These are phyloP conservation scores for Selaginella tamariscina DNA, from an alignment of 75 land plant genomes.

Conservation along the genomic window DNA sequence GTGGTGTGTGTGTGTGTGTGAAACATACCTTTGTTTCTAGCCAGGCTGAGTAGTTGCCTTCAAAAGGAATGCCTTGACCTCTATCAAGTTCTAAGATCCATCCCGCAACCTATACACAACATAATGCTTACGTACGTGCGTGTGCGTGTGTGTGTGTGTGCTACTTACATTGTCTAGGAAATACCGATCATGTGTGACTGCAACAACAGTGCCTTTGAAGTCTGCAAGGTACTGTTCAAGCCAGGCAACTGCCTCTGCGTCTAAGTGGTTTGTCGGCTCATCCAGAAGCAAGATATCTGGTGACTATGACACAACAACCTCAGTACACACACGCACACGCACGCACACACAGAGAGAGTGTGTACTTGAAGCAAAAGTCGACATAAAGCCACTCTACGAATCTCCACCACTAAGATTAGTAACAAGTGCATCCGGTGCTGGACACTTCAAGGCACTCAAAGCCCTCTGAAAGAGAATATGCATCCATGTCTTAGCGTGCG, in stretches of 20 bases:
- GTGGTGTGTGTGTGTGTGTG: neutral
- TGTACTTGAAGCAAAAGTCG: slow-evolving; percentile 26
- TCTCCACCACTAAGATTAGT: slow-evolving; percentile 27
- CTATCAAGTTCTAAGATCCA: slow-evolving; percentile 30
- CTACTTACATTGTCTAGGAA: slow-evolving; percentile 22
- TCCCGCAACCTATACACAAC: slow-evolving; percentile 23
- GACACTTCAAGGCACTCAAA: slow-evolving; percentile 23
- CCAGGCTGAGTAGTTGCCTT: slow-evolving; percentile 31
- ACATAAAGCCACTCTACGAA: slow-evolving; percentile 25
- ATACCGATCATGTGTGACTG: slow-evolving; percentile 28
- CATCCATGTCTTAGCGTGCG: too few relatives aligned
- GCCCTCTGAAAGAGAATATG: slow-evolving; percentile 16
- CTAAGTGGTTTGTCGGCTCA: slow-evolving; percentile 29
- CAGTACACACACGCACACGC: neutral
- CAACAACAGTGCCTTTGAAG: slow-evolving; percentile 31
- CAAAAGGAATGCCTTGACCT: slow-evolving; percentile 30
- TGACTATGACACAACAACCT: slow-evolving; percentile 9
- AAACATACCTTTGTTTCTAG: slow-evolving; percentile 22
- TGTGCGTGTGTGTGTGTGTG: neutral
- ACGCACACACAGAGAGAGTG: neutral
- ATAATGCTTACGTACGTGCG: neutral
- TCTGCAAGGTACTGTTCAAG: slow-evolving; percentile 29
- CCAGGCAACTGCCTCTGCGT: slow-evolving; percentile 32
- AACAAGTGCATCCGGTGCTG: slow-evolving; percentile 23
- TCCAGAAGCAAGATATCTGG: slow-evolving; percentile 25